A percentile compares a stretch with the other conserved stretches of the same genome.
Conservation (phyloP, 169 alveolate genomes). For the Babesia gibsoni region DNA sequence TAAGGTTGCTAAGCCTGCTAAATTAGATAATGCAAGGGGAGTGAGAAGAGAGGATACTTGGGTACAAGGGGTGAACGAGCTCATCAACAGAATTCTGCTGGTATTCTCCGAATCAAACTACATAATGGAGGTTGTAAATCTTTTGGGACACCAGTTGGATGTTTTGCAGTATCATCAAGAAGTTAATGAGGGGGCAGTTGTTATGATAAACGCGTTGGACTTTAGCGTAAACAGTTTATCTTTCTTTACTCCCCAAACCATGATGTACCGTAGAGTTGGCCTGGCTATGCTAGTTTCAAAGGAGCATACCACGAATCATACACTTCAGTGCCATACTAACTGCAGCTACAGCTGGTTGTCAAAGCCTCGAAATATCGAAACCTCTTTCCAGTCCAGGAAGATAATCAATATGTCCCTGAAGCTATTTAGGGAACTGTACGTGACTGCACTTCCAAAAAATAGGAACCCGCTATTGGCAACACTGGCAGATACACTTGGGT, state of each 20-base stretch:
- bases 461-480: conserved; percentile 26
- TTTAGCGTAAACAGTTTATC: conserved; percentile 5
- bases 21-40: not conserved
- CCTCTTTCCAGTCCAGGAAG: not conserved
- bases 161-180: conserved; percentile 9
- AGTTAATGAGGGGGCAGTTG: conserved; percentile 2
- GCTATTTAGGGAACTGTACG: conserved; percentile 10
- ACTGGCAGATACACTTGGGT: conserved; percentile 27
- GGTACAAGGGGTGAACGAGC: conserved; percentile 29
- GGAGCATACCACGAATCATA: not conserved
- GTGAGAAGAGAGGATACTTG: conserved; percentile 1
- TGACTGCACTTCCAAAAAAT: conserved; percentile 18
- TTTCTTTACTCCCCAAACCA: conserved; percentile 1
- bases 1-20: conserved; percentile 1
- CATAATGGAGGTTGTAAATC: conserved; percentile 7
- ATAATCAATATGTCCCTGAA: not conserved
- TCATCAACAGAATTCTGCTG: conserved; percentile 12
- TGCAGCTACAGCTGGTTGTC: conserved; percentile 13
- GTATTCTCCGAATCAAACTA: conserved; percentile 21
- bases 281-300: not conserved
- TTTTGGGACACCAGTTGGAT: conserved; percentile 14
- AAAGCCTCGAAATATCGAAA: not conserved
- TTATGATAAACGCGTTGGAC: conserved; percentile 9
- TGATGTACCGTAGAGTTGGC: not conserved
- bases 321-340: not conserved